Percentiles rank a stretch among this genome's conserved stretches.
Evolutionary conservation across 2,329 filamentous ascomycete genomes (phyloP).

Genomic region (Trichoderma arundinaceum): DNA sequence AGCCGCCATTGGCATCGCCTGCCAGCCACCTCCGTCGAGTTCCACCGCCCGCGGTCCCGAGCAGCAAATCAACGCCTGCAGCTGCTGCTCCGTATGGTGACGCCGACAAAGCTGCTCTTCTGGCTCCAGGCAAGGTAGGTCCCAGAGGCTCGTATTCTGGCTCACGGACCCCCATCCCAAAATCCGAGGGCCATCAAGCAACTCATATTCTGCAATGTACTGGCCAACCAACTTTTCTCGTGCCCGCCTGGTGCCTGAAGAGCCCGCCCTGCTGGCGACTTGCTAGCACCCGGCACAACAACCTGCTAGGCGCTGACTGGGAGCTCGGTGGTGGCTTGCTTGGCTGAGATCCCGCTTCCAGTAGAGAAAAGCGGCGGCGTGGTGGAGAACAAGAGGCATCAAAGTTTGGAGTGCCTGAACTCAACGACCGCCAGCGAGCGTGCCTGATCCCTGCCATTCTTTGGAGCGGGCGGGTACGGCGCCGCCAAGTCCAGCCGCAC

Average conservation of each 20-base stretch:
- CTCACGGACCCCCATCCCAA: constrained; percentile 15
- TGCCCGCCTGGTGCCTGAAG: constrained; percentile 1
- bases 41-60: constrained; percentile 5
- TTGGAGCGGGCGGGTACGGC: constrained; percentile 25
- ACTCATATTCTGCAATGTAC: background rate
- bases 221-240: background rate
- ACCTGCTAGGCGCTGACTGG: constrained; percentile 12
- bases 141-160: constrained; percentile 24
- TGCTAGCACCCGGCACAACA: background rate
- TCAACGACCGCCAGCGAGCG: constrained; percentile 7
- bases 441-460: constrained; percentile 17
- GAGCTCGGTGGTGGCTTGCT: constrained; percentile 14
- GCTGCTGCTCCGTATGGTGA: constrained; percentile 7
- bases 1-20: constrained; percentile 1
- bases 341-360: constrained; percentile 12
- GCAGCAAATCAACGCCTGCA: constrained; percentile 24
- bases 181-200: constrained; percentile 7
- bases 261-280: background rate
- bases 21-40: constrained; percentile 17
- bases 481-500: constrained; percentile 32
- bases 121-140: constrained; percentile 6
- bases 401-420: constrained; percentile 24
- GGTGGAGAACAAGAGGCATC: constrained; percentile 8
- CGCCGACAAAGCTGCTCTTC: constrained; percentile 19
- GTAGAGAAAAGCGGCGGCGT: background rate